Evolutionary conservation across 106 monocot species (phyloP).

Genomic region (Dendrobium catenatum): DNA sequence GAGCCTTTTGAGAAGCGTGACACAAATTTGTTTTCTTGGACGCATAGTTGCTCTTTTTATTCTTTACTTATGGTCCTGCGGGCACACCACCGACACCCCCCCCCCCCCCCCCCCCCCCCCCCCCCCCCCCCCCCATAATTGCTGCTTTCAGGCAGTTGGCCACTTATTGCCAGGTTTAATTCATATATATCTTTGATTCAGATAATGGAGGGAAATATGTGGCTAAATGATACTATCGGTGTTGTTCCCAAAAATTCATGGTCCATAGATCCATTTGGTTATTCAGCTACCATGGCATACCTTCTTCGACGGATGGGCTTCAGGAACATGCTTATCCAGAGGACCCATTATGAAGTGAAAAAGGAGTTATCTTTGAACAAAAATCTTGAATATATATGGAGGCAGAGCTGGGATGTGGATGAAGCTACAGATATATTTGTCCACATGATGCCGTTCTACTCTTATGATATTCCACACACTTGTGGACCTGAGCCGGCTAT

Average conservation of each 20-base stretch:
- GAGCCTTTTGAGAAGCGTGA: too few relatives aligned
- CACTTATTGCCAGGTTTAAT: neutral
- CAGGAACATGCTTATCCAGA: conserved; percentile 92
- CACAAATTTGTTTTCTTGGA: too few relatives aligned
- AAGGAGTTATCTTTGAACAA: conserved; percentile 76
- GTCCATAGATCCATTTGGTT: conserved; percentile 98
- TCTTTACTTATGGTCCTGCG: too few relatives aligned
- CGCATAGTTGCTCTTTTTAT: too few relatives aligned
- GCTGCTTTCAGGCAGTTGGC: neutral
- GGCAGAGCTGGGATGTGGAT: conserved; percentile 86
- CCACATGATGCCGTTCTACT: conserved; percentile 99
- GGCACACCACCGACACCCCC: too few relatives aligned
- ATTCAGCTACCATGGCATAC: conserved; percentile 94
- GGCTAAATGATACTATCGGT: conserved; percentile 91
- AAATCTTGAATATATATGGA: conserved; percentile 92
- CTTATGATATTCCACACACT: conserved; percentile 98
- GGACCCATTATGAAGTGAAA: conserved; percentile 96
- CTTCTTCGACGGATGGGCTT: conserved; percentile 92
- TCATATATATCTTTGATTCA: conserved; percentile 19
- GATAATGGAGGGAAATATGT: conserved; percentile 93
- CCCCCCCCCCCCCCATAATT: neutral
- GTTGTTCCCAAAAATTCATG: conserved; percentile 89
- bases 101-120: neutral
- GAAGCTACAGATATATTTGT: conserved; percentile 98
- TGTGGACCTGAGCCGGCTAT: conserved; percentile 97